These are phyloP conservation scores for Apiotrichum laibachii DNA, from an alignment of 1,284 basidiomycete species.

Conservation along the genomic window DNA sequence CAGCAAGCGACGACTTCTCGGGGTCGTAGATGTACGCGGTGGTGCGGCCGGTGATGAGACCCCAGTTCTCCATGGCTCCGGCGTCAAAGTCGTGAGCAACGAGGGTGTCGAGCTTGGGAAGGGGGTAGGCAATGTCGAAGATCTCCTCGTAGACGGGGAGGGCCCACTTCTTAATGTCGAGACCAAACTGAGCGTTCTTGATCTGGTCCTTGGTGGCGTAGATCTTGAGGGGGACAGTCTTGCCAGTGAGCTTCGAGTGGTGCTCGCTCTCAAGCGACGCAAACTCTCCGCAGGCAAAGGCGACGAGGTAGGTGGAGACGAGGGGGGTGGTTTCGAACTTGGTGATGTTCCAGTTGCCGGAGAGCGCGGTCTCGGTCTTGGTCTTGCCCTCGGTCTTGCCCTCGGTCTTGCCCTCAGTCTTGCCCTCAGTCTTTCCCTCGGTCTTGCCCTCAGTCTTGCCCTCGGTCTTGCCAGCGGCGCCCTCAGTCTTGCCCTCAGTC, in stretches of 20 bases:
- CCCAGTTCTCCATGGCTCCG: slow-evolving; percentile 96
- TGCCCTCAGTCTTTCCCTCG: slow-evolving; percentile 48
- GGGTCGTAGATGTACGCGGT: slow-evolving; percentile 78
- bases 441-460: slow-evolving; percentile 49
- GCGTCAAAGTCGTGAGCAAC: slow-evolving; percentile 82
- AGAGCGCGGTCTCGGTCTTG: slow-evolving; percentile 28
- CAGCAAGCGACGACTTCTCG: slow-evolving; percentile 67
- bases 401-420: slow-evolving; percentile 27
- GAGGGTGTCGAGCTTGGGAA: slow-evolving; percentile 89
- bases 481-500: slow-evolving; percentile 42
- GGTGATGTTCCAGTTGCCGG: slow-evolving; percentile 68
- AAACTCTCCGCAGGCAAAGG: slow-evolving; percentile 85
- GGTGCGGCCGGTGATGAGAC: slow-evolving; percentile 87
- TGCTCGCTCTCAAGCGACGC: slow-evolving; percentile 71
- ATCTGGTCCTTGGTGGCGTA: slow-evolving; percentile 88
- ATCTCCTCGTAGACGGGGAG: slow-evolving; percentile 91
- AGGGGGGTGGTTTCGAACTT: slow-evolving; percentile 71
- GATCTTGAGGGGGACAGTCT: slow-evolving; percentile 76
- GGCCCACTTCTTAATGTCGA: slow-evolving; percentile 83
- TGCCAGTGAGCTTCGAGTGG: slow-evolving; percentile 75
- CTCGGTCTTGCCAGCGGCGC: slow-evolving; percentile 42
- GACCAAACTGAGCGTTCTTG: slow-evolving; percentile 64
- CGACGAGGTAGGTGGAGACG: slow-evolving; percentile 89
- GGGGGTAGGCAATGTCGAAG: slow-evolving; percentile 84
- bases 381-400: slow-evolving; percentile 46